phyloP scores from a whole-genome alignment of 129 eudicot genomes.

The Solidago caesia region DNA sequence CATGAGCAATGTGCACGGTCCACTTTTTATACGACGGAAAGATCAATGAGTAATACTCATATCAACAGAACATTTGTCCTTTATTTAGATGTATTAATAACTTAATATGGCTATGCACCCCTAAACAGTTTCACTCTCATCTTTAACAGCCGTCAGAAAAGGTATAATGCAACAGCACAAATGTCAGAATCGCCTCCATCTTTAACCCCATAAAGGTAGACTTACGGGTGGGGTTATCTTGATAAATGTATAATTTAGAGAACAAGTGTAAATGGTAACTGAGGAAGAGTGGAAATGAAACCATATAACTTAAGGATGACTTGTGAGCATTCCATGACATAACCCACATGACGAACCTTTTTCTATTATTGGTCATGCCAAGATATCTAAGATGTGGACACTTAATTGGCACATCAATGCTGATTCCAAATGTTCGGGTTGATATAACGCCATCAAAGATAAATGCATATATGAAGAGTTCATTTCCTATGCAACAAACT shows the following conservation, averaged over 20 bases:
- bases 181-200: constrained; percentile 2
- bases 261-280: background rate
- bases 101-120: background rate
- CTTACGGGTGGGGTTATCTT: background rate
- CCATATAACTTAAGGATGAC: background rate
- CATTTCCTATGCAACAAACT: no score
- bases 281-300: background rate
- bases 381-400: background rate
- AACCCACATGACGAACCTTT: background rate
- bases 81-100: background rate
- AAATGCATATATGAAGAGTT: no score
- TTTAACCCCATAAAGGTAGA: background rate
- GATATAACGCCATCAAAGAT: no score
- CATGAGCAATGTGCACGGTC: background rate
- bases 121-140: background rate
- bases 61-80: background rate
- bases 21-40: background rate
- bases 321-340: background rate
- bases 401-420: background rate
- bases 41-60: background rate
- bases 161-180: background rate
- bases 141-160: background rate
- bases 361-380: background rate
- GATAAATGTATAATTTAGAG: background rate
- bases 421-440: no score